A percentile compares a stretch with the other conserved stretches of the same genome.
Evolutionary conservation across 2,329 filamentous ascomycete genomes (phyloP).

Genomic region (Cordyceps cicadae): DNA sequence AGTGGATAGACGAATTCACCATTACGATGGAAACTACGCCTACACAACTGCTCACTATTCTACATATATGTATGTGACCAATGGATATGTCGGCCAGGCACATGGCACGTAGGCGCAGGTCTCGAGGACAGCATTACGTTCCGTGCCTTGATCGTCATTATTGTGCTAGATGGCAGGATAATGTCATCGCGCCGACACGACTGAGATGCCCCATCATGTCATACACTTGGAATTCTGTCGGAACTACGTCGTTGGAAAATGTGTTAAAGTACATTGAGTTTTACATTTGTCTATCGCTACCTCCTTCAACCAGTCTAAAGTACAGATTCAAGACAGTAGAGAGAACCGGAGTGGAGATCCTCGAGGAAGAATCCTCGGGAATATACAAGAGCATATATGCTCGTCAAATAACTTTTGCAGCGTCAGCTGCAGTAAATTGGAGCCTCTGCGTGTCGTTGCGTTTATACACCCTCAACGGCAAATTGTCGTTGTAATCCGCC

Average conservation of each 20-base stretch:
- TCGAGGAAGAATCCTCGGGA: conserved; percentile 22
- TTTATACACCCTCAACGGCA: background rate
- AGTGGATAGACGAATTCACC: conserved; percentile 35
- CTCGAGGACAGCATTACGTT: background rate
- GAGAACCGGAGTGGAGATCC: conserved; percentile 36
- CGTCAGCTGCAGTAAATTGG: background rate
- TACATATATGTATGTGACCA: background rate
- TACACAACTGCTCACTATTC: background rate
- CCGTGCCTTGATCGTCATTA: background rate
- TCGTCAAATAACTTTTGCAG: conserved; percentile 16
- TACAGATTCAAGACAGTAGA: conserved; percentile 29
- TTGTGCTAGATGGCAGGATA: too few species aligned
- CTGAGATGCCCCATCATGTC: background rate
- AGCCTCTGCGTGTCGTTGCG: background rate
- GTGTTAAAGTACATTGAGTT: conserved; percentile 10
- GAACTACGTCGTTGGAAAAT: too few species aligned
- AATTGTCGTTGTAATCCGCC: background rate
- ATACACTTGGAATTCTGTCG: too few species aligned
- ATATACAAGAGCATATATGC: conserved; percentile 30
- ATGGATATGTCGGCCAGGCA: background rate
- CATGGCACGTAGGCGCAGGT: too few species aligned
- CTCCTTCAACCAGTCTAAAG: conserved; percentile 25
- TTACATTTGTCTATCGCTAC: conserved; percentile 23
- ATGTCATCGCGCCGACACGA: background rate
- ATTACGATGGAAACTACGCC: conserved; percentile 20